Percentiles rank a stretch among this genome's conserved stretches.
These are phyloP conservation scores for Pseudopyrenochaeta lycopersici DNA, from an alignment of 2,329 filamentous ascomycete species.

Conservation along the genomic window DNA sequence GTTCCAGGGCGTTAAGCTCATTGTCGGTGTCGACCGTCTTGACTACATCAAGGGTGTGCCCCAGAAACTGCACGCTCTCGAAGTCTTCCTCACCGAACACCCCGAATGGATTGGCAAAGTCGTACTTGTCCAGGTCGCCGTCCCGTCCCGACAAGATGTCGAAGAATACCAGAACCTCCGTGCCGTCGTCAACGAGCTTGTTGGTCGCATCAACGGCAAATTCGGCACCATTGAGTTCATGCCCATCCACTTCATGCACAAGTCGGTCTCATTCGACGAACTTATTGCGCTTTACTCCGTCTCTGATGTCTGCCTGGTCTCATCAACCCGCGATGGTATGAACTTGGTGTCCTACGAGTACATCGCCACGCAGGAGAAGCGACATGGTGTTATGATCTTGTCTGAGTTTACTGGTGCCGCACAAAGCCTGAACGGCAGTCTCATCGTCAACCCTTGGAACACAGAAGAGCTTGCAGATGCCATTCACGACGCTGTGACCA, in stretches of 20 bases:
- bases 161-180: conserved; percentile 98
- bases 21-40: conserved; percentile 94
- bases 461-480: conserved; percentile 93
- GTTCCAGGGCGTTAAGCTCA: conserved; percentile 94
- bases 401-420: conserved; percentile 97
- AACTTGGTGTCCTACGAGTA: conserved; percentile 99
- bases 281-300: conserved; percentile 92
- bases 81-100: conserved; percentile 96
- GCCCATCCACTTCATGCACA: conserved; percentile 98
- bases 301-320: conserved; percentile 91
- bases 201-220: conserved; percentile 95
- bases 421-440: conserved; percentile 89
- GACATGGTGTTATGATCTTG: conserved; percentile 92
- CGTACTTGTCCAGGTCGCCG: conserved; percentile 93
- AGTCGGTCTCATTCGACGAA: conserved; percentile 94
- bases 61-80: conserved; percentile 94
- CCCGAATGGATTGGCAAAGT: conserved; percentile 99
- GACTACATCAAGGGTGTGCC: conserved; percentile 99
- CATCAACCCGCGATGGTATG: conserved; percentile 97
- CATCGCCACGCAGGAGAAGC: conserved; percentile 89
- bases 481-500: conserved; percentile 95
- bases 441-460: conserved; percentile 99
- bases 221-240: conserved; percentile 98
- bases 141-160: conserved; percentile 93
- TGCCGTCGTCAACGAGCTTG: conserved; percentile 94